Evolutionary conservation across 2,329 filamentous ascomycete genomes (phyloP).

Genomic region (Aspergillus aculeatinus): DNA sequence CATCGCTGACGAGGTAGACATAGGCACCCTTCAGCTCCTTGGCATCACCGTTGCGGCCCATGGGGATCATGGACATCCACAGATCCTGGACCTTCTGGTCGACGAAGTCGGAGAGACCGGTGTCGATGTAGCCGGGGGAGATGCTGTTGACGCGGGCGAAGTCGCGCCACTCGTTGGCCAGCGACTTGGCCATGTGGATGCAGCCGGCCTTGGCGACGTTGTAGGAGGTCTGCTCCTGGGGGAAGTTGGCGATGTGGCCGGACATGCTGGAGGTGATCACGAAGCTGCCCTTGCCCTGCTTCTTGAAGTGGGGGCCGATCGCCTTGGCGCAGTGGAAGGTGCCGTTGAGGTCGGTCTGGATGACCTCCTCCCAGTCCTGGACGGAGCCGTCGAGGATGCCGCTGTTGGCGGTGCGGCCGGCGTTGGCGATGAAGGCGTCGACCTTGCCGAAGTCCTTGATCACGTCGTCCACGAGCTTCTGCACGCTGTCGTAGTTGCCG

Average conservation of each 20-base stretch:
- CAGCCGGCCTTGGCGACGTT: conserved; percentile 67
- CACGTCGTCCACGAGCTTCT: conserved; percentile 59
- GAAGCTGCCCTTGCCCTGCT: conserved; percentile 63
- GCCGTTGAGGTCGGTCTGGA: conserved; percentile 84
- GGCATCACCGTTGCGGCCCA: conserved; percentile 61
- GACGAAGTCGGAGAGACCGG: conserved; percentile 65
- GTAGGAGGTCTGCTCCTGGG: conserved; percentile 66
- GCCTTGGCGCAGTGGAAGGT: conserved; percentile 83
- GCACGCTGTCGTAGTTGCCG: conserved; percentile 56
- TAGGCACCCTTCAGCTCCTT: conserved; percentile 65
- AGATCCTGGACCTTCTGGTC: conserved; percentile 57
- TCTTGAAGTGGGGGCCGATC: conserved; percentile 75
- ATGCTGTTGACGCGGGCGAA: conserved; percentile 69
- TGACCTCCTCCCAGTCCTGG: conserved; percentile 72
- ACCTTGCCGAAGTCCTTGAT: conserved; percentile 69
- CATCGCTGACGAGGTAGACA: conserved; percentile 50
- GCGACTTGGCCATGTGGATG: conserved; percentile 62
- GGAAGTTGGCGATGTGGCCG: conserved; percentile 55
- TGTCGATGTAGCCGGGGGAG: conserved; percentile 68
- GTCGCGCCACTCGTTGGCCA: conserved; percentile 69
- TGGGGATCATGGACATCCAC: conserved; percentile 61
- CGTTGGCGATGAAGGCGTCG: conserved; percentile 68
- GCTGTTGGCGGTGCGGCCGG: conserved; percentile 67
- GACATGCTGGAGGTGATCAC: conserved; percentile 67
- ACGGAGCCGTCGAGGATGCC: conserved; percentile 69